phyloP scores from a whole-genome alignment of 805 yeast genomes.

The Wickerhamiella galacta region DNA sequence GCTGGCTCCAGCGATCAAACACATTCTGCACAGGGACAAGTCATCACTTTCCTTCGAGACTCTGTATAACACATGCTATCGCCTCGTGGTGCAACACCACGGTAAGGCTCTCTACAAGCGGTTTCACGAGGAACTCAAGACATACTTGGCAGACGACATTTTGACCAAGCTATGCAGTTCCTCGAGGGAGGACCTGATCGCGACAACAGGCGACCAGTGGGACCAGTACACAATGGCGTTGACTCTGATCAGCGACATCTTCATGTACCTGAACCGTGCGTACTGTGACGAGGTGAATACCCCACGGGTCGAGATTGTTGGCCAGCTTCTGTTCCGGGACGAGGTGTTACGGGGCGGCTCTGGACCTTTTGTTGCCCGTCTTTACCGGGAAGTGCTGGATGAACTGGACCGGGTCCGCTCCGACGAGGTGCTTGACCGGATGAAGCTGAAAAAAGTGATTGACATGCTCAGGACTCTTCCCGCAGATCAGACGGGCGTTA shows the following conservation, averaged over 20 bases:
- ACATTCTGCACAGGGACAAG: constrained; percentile 6
- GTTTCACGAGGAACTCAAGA: constrained; percentile 5
- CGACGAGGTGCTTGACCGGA: constrained; percentile 7
- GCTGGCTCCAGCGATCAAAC: constrained; percentile 14
- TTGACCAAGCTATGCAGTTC: neutral
- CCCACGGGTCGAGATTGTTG: constrained; percentile 9
- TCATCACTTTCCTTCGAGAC: constrained; percentile 7
- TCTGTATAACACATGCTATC: constrained; percentile 13
- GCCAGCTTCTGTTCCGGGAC: constrained; percentile 11
- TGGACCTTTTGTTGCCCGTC: neutral
- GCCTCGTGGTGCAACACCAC: constrained; percentile 15
- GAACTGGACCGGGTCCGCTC: constrained; percentile 8
- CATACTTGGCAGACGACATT: constrained; percentile 4
- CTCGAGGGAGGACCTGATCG: constrained; percentile 4
- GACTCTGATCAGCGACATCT: constrained; percentile 11
- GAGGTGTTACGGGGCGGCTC: constrained; percentile 3
- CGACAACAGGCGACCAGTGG: constrained; percentile 9
- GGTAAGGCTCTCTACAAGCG: constrained; percentile 10
- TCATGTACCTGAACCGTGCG: constrained; percentile 14
- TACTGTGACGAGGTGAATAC: constrained; percentile 9
- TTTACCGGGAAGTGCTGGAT: constrained; percentile 4
- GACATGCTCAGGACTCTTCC: constrained; percentile 10
- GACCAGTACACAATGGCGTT: constrained; percentile 7
- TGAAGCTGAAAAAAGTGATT: constrained; percentile 3
- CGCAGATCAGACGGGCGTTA: constrained; percentile 6